A percentile compares a stretch with the other conserved stretches of the same genome.
Conservation (phyloP, 2,329 filamentous ascomycete genomes). For the Aspergillus pseudotamarii region DNA sequence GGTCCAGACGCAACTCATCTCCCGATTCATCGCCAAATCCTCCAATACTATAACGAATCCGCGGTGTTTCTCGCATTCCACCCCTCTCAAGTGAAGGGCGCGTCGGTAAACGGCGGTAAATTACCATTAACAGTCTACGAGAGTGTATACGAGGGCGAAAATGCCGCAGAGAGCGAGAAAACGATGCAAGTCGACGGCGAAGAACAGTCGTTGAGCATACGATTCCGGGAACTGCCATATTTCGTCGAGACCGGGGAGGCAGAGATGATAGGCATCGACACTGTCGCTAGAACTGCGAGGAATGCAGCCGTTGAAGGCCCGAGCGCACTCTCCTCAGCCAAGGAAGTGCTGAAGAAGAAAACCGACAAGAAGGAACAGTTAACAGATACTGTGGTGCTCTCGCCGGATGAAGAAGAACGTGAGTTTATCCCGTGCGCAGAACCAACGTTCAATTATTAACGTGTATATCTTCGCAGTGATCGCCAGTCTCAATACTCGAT, state of each 20-base stretch:
- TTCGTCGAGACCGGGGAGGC: constrained; percentile 91
- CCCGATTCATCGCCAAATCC: constrained; percentile 76
- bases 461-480: constrained; percentile 38
- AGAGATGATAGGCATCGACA: constrained; percentile 97
- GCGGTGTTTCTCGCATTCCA: constrained; percentile 89
- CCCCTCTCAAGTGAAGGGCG: constrained; percentile 58
- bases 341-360: constrained; percentile 30
- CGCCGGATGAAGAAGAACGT: constrained; percentile 67
- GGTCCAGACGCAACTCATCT: constrained; percentile 71
- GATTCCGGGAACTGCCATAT: constrained; percentile 82
- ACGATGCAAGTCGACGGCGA: constrained; percentile 74
- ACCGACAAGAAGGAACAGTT: constrained; percentile 29
- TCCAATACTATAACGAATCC: constrained; percentile 77
- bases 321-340: constrained; percentile 12
- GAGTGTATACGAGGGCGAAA: constrained; percentile 74
- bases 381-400: constrained; percentile 39
- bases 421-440: constrained; percentile 25
- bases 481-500: constrained; percentile 76
- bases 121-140: constrained; percentile 92
- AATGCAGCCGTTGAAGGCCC: constrained; percentile 68
- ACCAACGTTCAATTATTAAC: constrained; percentile 7
- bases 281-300: constrained; percentile 80
- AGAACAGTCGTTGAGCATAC: constrained; percentile 61
- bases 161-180: constrained; percentile 57
- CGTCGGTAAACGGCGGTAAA: constrained; percentile 68